These are phyloP conservation scores for Trametes elegans DNA, from an alignment of 768 basidiomycete species.

Conservation along the genomic window DNA sequence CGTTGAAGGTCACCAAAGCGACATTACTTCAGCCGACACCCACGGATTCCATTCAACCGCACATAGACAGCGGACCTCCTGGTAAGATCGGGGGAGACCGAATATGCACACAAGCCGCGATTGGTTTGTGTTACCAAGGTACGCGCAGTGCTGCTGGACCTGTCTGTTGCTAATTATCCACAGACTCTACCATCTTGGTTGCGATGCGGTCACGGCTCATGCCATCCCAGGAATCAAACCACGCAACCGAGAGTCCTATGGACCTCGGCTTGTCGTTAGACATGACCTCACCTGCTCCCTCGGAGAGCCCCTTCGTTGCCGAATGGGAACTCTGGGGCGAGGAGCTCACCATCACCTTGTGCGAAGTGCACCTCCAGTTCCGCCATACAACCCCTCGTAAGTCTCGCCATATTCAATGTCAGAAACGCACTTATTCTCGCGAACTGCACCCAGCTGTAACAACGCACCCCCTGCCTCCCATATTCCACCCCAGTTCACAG, in stretches of 20 bases:
- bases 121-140: slow-evolving; percentile 64
- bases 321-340: slow-evolving; percentile 60
- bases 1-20: slow-evolving; percentile 47
- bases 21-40: slow-evolving; percentile 41
- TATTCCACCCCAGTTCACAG: slow-evolving; percentile 36
- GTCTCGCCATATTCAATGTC: slow-evolving; percentile 17
- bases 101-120: slow-evolving; percentile 55
- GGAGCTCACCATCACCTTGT: slow-evolving; percentile 58
- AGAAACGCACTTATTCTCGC: background rate
- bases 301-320: slow-evolving; percentile 27
- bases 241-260: slow-evolving; percentile 34
- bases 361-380: slow-evolving; percentile 52
- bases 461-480: slow-evolving; percentile 44
- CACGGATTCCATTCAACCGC: slow-evolving; percentile 26
- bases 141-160: too few species aligned
- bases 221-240: slow-evolving; percentile 34
- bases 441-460: slow-evolving; percentile 35
- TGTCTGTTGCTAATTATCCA: slow-evolving; percentile 1
- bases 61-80: slow-evolving; percentile 25
- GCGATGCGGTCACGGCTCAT: slow-evolving; percentile 59
- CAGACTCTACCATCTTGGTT: slow-evolving; percentile 58
- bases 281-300: slow-evolving; percentile 30
- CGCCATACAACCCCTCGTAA: slow-evolving; percentile 46
- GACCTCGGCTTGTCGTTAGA: slow-evolving; percentile 41
- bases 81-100: slow-evolving; percentile 35